Evolutionary conservation across 2,329 filamentous ascomycete genomes (phyloP).

Genomic region (Calonectria pseudoreteaudii): DNA sequence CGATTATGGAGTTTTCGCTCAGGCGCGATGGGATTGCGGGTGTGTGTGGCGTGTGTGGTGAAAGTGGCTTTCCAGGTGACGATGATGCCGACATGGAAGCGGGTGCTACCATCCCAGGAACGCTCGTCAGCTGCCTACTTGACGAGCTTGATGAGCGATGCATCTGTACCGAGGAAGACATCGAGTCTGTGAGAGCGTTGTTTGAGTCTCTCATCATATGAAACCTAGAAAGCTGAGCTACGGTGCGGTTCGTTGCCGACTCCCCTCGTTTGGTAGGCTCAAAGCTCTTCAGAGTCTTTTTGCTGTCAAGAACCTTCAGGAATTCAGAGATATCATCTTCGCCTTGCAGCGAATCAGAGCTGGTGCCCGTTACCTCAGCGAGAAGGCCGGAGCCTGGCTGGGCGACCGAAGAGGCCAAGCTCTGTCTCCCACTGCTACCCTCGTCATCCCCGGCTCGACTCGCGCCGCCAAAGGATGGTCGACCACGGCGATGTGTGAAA

Average conservation of each 20-base stretch:
- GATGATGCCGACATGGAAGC: conserved; percentile 86
- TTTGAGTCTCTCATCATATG: conserved; percentile 92
- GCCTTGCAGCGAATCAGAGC: conserved; percentile 75
- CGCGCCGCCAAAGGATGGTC: conserved; percentile 80
- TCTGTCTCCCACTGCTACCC: conserved; percentile 83
- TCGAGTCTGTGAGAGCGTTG: conserved; percentile 88
- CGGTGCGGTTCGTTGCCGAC: conserved; percentile 78
- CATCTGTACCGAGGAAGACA: conserved; percentile 89
- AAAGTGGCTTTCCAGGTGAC: conserved; percentile 90
- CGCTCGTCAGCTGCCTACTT: conserved; percentile 69
- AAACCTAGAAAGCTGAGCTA: conserved; percentile 85
- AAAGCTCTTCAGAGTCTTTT: conserved; percentile 87
- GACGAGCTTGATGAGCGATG: conserved; percentile 85
- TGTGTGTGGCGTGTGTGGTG: conserved; percentile 90
- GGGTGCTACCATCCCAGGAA: conserved; percentile 75
- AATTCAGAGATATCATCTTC: conserved; percentile 96
- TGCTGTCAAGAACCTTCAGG: conserved; percentile 86
- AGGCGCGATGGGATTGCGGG: conserved; percentile 94
- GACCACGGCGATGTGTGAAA: conserved; percentile 85
- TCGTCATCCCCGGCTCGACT: conserved; percentile 78
- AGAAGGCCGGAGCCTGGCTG: conserved; percentile 85
- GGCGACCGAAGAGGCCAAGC: conserved; percentile 74
- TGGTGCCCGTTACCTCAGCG: conserved; percentile 74
- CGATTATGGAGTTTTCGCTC: conserved; percentile 84
- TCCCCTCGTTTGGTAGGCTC: conserved; percentile 75